These are phyloP conservation scores for Kwoniella dendrophila DNA, from an alignment of 768 basidiomycete species.

Conservation along the genomic window DNA sequence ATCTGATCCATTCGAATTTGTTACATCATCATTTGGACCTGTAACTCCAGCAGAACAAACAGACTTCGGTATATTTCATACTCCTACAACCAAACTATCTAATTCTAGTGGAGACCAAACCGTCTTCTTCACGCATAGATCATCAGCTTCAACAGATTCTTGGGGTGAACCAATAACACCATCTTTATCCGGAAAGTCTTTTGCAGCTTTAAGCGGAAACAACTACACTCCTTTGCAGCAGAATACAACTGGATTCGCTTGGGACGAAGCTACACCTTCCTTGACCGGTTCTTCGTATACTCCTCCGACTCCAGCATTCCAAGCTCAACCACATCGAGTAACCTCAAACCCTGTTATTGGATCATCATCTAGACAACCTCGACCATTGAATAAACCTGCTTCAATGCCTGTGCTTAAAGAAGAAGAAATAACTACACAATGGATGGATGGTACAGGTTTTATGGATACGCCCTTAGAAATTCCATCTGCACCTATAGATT, in stretches of 20 bases:
- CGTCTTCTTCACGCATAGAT: constrained; percentile 5
- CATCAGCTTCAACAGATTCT: constrained; percentile 27
- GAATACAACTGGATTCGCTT: constrained; percentile 26
- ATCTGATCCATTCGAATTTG: constrained; percentile 36
- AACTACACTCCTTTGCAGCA: constrained; percentile 14
- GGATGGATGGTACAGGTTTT: constrained; percentile 33
- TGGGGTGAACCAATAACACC: constrained; percentile 42
- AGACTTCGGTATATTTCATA: constrained; percentile 41
- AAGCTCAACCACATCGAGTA: constrained; percentile 29
- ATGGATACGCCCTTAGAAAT: constrained; percentile 8
- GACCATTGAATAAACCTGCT: constrained; percentile 25
- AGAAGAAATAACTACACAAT: constrained; percentile 29
- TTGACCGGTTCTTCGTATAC: constrained; percentile 37
- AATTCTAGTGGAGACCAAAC: constrained; percentile 15
- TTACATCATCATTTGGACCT: constrained; percentile 30
- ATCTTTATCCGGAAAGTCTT: constrained; percentile 31
- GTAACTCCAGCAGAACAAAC: constrained; percentile 5
- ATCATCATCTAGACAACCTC: constrained; percentile 24
- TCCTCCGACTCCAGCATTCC: constrained; percentile 24
- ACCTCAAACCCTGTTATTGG: constrained; percentile 47
- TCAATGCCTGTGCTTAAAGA: constrained; percentile 51
- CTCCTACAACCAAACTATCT: constrained; percentile 22
- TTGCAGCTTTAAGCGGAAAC: constrained; percentile 14
- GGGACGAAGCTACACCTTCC: constrained; percentile 38
- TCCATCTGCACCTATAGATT: constrained; percentile 1